These are phyloP conservation scores for Pelargonium fulgidum DNA, from an alignment of 441 rosid genomes.

Conservation along the genomic window DNA sequence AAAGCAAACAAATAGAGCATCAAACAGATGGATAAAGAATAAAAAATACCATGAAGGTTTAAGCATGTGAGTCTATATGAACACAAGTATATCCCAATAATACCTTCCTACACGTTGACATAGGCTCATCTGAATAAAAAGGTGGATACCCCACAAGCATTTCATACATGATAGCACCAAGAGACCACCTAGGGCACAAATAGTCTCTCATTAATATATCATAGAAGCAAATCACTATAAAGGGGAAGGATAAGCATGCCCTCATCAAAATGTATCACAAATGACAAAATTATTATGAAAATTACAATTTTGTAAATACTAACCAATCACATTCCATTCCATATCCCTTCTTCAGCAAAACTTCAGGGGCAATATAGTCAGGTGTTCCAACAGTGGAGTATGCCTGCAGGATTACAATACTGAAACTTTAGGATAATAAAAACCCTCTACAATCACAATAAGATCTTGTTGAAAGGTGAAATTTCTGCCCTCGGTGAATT, in stretches of 20 bases:
- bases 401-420: constrained; percentile 49
- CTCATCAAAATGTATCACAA: constrained; percentile 10
- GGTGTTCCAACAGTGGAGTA: constrained; percentile 98
- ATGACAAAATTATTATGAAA: constrained; percentile 7
- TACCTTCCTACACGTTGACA: constrained; percentile 27
- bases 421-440: constrained; percentile 8
- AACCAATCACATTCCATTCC: constrained; percentile 99
- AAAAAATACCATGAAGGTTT: background rate
- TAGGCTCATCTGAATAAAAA: constrained; percentile 24
- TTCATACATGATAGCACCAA: constrained; percentile 90
- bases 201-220: background rate
- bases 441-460: background rate
- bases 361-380: constrained; percentile 34
- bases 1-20: too few relatives aligned
- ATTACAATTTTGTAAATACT: constrained; percentile 19
- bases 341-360: constrained; percentile 79
- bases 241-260: constrained; percentile 8
- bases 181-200: constrained; percentile 8
- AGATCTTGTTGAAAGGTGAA: background rate
- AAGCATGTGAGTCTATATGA: background rate
- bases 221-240: background rate
- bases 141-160: constrained; percentile 30
- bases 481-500: too few relatives aligned
- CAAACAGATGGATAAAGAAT: background rate
- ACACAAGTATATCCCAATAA: background rate